A percentile compares a stretch with the other conserved stretches of the same genome.
Conservation (phyloP, 148 eudicot genomes). For the Polygonum aviculare region DNA sequence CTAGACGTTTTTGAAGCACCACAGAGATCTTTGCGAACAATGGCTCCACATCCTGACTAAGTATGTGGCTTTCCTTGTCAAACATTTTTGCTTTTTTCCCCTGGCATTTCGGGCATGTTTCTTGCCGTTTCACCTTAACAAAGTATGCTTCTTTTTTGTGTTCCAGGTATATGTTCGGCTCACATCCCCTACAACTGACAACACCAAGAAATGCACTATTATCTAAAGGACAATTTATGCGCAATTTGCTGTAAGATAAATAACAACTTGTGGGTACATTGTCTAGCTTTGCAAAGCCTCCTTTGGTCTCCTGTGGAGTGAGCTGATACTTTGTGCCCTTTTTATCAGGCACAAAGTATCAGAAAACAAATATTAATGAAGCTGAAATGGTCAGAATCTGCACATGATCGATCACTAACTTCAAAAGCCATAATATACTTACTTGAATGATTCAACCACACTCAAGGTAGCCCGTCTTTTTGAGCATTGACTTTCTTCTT, state of each 20-base stretch:
- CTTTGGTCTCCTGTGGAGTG: neutral
- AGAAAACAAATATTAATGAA: conserved; percentile 75
- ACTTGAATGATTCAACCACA: neutral
- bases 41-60: conserved; percentile 98
- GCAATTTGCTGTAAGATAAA: conserved; percentile 91
- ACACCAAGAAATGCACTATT: conserved; percentile 84
- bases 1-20: conserved; percentile 70
- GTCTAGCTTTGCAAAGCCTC: neutral
- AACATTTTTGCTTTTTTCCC: neutral
- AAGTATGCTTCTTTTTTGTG: neutral
- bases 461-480: neutral
- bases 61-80: conserved; percentile 15
- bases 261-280: neutral
- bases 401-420: neutral
- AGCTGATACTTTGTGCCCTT: too few species aligned
- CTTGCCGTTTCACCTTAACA: neutral
- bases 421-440: neutral
- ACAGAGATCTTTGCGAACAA: too few species aligned
- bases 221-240: conserved; percentile 95
- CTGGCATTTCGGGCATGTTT: neutral
- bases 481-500: neutral
- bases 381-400: neutral
- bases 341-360: conserved; percentile 15
- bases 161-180: conserved; percentile 71
- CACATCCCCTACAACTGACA: conserved; percentile 90